These are phyloP conservation scores for Xylariaceae sp. DNA, from an alignment of 2,329 filamentous ascomycete genomes.

Conservation along the genomic window DNA sequence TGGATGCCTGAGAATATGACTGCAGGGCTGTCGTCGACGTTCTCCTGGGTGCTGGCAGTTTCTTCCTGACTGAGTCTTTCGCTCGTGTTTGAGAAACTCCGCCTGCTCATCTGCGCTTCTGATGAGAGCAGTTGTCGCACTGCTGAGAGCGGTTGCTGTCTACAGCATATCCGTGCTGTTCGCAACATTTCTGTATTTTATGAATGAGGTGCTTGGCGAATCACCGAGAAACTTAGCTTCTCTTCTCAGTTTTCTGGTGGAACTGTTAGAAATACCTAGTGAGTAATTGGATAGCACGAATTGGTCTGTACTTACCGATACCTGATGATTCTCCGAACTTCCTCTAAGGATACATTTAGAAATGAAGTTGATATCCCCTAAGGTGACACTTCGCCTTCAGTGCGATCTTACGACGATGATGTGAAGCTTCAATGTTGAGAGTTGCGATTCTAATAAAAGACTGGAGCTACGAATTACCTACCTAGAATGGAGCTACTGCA, in stretches of 20 bases:
- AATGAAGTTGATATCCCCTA: background rate
- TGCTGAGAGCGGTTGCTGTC: slow-evolving; percentile 13
- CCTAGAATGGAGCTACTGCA: background rate
- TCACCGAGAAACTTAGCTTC: background rate
- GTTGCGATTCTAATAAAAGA: background rate
- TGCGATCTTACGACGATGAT: background rate
- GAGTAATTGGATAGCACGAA: background rate
- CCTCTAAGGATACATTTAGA: no score
- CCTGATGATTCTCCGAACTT: no score
- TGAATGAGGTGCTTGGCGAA: background rate
- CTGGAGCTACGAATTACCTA: background rate
- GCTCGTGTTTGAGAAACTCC: background rate
- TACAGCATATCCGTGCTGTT: slow-evolving; percentile 14
- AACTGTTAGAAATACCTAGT: background rate
- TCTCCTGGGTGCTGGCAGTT: background rate
- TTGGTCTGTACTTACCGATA: background rate
- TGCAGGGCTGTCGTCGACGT: slow-evolving; percentile 7
- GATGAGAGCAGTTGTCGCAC: background rate
- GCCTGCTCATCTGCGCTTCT: background rate
- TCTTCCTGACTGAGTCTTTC: background rate
- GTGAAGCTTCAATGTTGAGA: background rate
- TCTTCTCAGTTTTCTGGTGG: background rate
- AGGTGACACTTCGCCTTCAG: background rate
- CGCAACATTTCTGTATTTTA: slow-evolving; percentile 12
- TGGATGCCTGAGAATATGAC: slow-evolving; percentile 95